phyloP scores from a whole-genome alignment of 345 rosid genomes.

The Citrus inodora region DNA sequence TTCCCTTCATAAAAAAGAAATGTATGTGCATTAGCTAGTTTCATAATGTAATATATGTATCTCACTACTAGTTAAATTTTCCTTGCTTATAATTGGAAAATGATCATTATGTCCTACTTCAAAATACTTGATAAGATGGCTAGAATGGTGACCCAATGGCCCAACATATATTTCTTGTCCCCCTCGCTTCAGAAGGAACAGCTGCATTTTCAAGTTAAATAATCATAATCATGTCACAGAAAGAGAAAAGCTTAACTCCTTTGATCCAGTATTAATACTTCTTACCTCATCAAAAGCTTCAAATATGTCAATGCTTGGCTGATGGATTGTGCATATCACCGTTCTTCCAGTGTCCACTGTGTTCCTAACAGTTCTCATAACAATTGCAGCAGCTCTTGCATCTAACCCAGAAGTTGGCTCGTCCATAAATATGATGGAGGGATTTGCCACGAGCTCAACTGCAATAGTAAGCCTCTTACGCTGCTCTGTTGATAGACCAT shows the following conservation, averaged over 20 bases:
- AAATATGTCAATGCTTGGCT: constrained; percentile 86
- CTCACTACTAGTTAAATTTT: too few species aligned
- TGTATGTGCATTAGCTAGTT: neutral
- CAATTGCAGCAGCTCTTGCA: constrained; percentile 92
- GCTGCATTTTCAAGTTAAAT: constrained; percentile 20
- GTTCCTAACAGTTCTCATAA: constrained; percentile 86
- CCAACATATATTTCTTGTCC: constrained; percentile 51
- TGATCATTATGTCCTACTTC: constrained; percentile 25
- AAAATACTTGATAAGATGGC: constrained; percentile 36
- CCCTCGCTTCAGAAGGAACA: constrained; percentile 44
- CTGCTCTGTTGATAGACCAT: constrained; percentile 84
- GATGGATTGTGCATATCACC: constrained; percentile 88
- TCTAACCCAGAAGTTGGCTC: constrained; percentile 94
- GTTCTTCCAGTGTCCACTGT: constrained; percentile 91
- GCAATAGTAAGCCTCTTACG: constrained; percentile 88
- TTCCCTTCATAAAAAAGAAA: constrained; percentile 18
- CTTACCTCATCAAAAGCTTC: constrained; percentile 88
- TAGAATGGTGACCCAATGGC: constrained; percentile 41
- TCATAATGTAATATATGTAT: neutral
- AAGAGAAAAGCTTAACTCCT: neutral
- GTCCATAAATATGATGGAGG: constrained; percentile 89
- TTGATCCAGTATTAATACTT: neutral
- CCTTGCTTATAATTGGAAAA: neutral
- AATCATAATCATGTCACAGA: neutral
- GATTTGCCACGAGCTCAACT: constrained; percentile 91